Conservation (phyloP, 2,329 filamentous ascomycete genomes). For the Bipolaris gigantea region DNA sequence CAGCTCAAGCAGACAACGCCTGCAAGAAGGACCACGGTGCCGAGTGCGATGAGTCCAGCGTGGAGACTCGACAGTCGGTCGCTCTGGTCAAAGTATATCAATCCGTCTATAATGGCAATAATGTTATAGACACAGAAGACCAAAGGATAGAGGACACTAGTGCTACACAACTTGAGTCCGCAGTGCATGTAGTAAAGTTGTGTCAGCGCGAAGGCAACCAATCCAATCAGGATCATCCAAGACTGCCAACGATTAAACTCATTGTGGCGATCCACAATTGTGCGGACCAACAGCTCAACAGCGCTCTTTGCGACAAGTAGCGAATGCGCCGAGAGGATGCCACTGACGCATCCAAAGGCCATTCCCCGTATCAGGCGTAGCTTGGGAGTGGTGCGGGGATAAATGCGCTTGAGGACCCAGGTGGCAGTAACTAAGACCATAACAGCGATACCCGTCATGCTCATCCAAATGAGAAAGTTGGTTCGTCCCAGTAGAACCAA, state of each 20-base stretch:
- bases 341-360: constrained; percentile 82
- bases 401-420: constrained; percentile 44
- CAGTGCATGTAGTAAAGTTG: constrained; percentile 96
- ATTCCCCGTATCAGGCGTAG: constrained; percentile 80
- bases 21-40: constrained; percentile 80
- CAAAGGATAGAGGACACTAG: constrained; percentile 91
- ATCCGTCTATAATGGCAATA: constrained; percentile 91
- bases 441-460: constrained; percentile 73
- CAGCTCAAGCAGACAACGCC: constrained; percentile 92
- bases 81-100: constrained; percentile 94
- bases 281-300: constrained; percentile 88
- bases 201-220: constrained; percentile 78
- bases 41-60: constrained; percentile 80
- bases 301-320: constrained; percentile 94
- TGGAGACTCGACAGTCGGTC: constrained; percentile 75
- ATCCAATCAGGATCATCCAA: constrained; percentile 83
- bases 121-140: constrained; percentile 99
- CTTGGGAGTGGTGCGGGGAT: constrained; percentile 56
- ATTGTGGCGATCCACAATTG: constrained; percentile 81
- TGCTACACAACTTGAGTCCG: constrained; percentile 91
- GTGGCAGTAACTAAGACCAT: constrained; percentile 62
- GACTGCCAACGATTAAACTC: constrained; percentile 96
- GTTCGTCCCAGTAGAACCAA: constrained; percentile 71
- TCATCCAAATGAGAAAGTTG: constrained; percentile 88
- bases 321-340: constrained; percentile 90